Base-by-base conservation (phyloP, 2,329 filamentous ascomycete species). In the Aspergillus clavatus region DNA sequence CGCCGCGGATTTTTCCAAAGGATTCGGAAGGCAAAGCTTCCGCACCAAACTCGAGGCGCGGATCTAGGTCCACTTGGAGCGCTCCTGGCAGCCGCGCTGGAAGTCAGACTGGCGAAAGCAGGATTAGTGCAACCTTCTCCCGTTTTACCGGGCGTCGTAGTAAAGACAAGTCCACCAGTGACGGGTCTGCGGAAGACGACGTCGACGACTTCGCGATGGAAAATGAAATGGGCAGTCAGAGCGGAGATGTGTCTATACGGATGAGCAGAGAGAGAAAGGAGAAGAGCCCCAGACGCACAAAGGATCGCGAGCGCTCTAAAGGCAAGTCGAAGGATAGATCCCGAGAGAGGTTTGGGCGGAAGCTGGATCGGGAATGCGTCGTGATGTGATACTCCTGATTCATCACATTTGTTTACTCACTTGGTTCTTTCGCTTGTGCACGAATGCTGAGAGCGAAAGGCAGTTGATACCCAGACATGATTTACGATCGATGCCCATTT, bases 361-460 rank as follows among this genome's bases (percentile, higher is more conserved):
- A 61, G 29, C 61, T 66, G 7, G 71, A 74, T 33, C 61, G 71
- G 39, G 71, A 74, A 50, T 74, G 71, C 55, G 43, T 56, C 44
- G 56, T 72, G 31, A 73, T 72, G 69, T 72, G 56, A 46, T 18
- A 6, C 28, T 33, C 29, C 22, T 24, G 18, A 27, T 26, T 45
- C 31, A 27, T 36, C 18, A 33, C 7, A 14, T 4, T 18, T 24
- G n/a, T n/a, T n/a, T n/a, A n/a, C n/a, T n/a, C n/a, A 44, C 33
- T 28, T n/a, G 43, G 24, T 38, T 14, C 28, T 39, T 33, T 4
- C 4, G n/a, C 28, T 26, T 28, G 26, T 42, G 40, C 43, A 38
- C 29, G 14, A 26, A 31, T 14, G 28, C 33, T 10, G 18, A 38
- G 26, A 16, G 28, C 16, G 35, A 24, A 23, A 24, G 16, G 18